These are phyloP conservation scores for Colletotrichum lindemuthianum DNA, from an alignment of 2,329 filamentous ascomycete genomes.

Conservation along the genomic window DNA sequence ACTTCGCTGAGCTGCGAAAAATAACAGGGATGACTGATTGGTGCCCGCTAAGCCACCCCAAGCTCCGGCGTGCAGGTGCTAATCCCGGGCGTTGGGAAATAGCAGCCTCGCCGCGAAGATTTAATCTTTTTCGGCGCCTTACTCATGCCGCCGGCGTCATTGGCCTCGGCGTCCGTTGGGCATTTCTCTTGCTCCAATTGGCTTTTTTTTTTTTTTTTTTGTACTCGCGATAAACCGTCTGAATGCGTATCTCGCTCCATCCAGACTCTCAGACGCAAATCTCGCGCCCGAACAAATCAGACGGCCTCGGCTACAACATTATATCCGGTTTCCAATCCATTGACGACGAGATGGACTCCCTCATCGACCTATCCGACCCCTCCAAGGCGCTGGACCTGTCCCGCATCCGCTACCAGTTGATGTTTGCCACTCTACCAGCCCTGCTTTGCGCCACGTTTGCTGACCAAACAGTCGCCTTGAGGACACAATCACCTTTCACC, in stretches of 20 bases:
- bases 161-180: slow-evolving; percentile 19
- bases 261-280: slow-evolving; percentile 7
- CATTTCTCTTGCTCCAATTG: background rate
- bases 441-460: no score
- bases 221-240: background rate
- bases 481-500: slow-evolving; percentile 96
- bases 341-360: slow-evolving; percentile 76
- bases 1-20: slow-evolving; percentile 14
- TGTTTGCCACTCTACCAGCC: slow-evolving; percentile 64
- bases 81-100: slow-evolving; percentile 13
- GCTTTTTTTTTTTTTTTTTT: no score
- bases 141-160: slow-evolving; percentile 25
- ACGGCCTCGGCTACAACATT: slow-evolving; percentile 1
- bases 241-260: slow-evolving; percentile 29
- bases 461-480: slow-evolving; percentile 78
- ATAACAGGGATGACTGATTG: slow-evolving; percentile 24
- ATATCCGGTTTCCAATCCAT: slow-evolving; percentile 25
- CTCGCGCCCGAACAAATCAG: slow-evolving; percentile 17
- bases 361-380: slow-evolving; percentile 87
- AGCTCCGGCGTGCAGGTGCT: slow-evolving; percentile 22
- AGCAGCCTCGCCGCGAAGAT: slow-evolving; percentile 27
- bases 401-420: slow-evolving; percentile 93
- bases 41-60: slow-evolving; percentile 26
- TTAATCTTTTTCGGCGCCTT: slow-evolving; percentile 14
- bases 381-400: slow-evolving; percentile 87